Conservation (phyloP, 768 basidiomycete species). For the Leccinum rimulosum region DNA sequence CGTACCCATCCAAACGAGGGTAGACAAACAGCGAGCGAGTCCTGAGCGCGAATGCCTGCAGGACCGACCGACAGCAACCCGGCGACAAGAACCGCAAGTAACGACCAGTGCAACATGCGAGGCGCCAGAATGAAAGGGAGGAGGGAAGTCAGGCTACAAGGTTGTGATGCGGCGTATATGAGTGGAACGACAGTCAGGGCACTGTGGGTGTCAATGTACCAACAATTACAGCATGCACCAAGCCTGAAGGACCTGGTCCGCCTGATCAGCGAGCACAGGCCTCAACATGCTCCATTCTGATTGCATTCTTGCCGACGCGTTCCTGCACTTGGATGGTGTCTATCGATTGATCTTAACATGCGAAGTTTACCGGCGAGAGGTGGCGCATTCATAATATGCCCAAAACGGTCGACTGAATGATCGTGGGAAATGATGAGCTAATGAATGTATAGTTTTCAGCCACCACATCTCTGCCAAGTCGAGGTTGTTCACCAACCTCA, state of each 20-base stretch:
- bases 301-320: background rate
- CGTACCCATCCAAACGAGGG: constrained; percentile 29
- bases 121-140: constrained; percentile 8
- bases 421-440: constrained; percentile 30
- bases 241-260: background rate
- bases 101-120: constrained; percentile 7
- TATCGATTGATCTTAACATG: background rate
- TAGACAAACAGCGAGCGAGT: constrained; percentile 20
- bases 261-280: background rate
- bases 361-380: no score
- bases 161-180: background rate
- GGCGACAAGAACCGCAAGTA: constrained; percentile 16
- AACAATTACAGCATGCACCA: constrained; percentile 6
- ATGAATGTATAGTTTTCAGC: constrained; percentile 39
- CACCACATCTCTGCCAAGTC: constrained; percentile 30
- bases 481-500: constrained; percentile 32
- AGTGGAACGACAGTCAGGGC: background rate
- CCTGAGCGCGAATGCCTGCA: constrained; percentile 20
- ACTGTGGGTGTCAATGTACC: constrained; percentile 5
- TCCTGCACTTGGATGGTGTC: background rate
- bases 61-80: constrained; percentile 21
- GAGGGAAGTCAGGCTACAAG: background rate
- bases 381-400: no score
- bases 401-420: no score
- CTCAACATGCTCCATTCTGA: background rate